Base-by-base conservation (phyloP, 495 filamentous ascomycete genomes). In the Trichoderma erinaceum region DNA sequence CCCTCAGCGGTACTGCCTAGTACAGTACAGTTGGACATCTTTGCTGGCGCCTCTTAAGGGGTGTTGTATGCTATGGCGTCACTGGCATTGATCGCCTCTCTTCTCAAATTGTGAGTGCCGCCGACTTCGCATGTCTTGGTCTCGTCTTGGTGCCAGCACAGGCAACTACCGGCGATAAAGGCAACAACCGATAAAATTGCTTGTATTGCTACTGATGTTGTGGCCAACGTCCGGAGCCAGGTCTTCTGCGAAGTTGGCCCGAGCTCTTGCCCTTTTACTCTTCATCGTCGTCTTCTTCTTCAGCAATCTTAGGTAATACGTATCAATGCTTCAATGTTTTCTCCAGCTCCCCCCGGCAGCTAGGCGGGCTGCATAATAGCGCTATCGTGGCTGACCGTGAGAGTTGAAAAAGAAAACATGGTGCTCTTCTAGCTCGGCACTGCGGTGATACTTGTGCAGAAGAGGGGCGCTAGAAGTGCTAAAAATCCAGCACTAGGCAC, bases 11-110 rank as follows among this genome's bases (percentile, higher is more conserved):
- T 10, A n/a, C 48, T 23, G 4, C 48, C 48, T 23, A 2, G 48
- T 52, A 52, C 48, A 25, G 44, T 11, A 48, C 21, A 11, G 23
- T 29, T 29, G 25, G 25, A 1, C 27, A 25, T 61, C 56, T 61
- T 61, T 61, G 56, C 56, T 61, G 56, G 56, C 52, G 29, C 25
- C 56, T 32, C 10, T 29, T 61, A 61, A 61, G 56, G 56, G 56
- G 56, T 61, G 23, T 61, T 21, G 29, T 29, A 29, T 61, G 25
- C 56, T 32, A 61, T 61, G 56, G 56, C 56, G 56, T 61, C 56
- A 61, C 56, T 61, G 56, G 56, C 56, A 61, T 32, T 61, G 56
- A 61, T 32, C 56, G 11, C 6, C 25, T 61, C 16, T 61, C 2
- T 56, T 21, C 23, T 13, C 23, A 18, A 61, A 29, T 61, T 11